Percentiles rank a stretch among this genome's conserved stretches.
Conservation (phyloP, 306 rosid species). For the Medicago arabica region DNA sequence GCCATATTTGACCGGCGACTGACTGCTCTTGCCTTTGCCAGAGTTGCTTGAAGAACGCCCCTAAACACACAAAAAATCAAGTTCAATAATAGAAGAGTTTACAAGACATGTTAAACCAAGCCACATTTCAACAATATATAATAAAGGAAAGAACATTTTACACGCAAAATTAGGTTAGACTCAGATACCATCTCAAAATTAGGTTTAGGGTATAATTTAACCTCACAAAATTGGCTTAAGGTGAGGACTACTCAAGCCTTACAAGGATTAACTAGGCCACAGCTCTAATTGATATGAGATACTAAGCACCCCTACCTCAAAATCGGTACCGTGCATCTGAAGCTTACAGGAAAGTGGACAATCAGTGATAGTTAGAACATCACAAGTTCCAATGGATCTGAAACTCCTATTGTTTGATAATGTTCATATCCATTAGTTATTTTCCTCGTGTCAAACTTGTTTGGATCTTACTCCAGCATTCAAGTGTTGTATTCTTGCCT, state of each 20-base stretch:
- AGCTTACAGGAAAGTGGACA: too few relatives aligned
- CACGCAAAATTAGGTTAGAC: neutral
- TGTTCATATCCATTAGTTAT: too few relatives aligned
- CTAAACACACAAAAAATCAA: conserved; percentile 47
- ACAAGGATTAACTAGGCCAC: neutral
- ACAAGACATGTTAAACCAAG: neutral
- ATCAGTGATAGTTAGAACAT: too few relatives aligned
- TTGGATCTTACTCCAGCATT: too few relatives aligned
- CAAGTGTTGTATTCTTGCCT: too few relatives aligned
- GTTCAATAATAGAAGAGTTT: conserved; percentile 22
- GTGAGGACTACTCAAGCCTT: neutral
- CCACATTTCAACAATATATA: conserved; percentile 25
- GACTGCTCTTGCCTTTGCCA: conserved; percentile 80
- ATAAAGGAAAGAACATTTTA: neutral
- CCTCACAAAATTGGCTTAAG: neutral
- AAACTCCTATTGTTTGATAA: too few relatives aligned
- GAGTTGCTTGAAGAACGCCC: conserved; percentile 79
- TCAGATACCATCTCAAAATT: neutral
- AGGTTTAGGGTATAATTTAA: neutral
- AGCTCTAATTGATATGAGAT: neutral
- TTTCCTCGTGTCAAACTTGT: too few relatives aligned
- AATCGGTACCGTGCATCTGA: too few relatives aligned
- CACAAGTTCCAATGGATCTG: too few relatives aligned
- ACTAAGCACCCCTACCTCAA: neutral
- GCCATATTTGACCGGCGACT: conserved; percentile 74